phyloP scores from a whole-genome alignment of 306 rosid genomes.

The Carpinus viminea region DNA sequence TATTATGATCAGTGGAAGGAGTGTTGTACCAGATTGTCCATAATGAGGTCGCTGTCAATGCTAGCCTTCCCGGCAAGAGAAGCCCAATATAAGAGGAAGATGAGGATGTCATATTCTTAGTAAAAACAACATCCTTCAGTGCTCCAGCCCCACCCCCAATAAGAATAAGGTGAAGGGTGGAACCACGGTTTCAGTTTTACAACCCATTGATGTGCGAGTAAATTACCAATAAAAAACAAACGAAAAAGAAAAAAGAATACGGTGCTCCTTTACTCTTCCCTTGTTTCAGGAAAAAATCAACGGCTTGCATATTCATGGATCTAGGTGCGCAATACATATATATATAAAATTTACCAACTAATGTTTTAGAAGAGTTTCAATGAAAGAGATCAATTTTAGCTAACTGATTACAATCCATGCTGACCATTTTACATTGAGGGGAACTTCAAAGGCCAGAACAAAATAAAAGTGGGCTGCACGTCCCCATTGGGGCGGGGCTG shows the following conservation, averaged over 20 bases:
- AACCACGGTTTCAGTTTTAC: background rate
- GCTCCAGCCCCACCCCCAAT: background rate
- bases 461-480: background rate
- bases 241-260: background rate
- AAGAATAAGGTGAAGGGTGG: background rate
- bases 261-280: background rate
- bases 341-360: background rate
- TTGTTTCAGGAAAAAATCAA: background rate
- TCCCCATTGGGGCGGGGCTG: background rate
- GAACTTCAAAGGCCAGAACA: background rate
- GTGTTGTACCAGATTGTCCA: conserved; percentile 45
- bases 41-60: conserved; percentile 32
- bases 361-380: background rate
- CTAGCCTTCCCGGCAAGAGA: conserved; percentile 44
- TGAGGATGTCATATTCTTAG: conserved; percentile 6
- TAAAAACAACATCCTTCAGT: conserved; percentile 14
- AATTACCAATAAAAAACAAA: background rate
- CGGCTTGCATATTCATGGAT: background rate
- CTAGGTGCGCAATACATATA: background rate
- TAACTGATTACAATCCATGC: background rate
- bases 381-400: background rate
- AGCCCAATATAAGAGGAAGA: conserved; percentile 12
- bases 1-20: conserved; percentile 23
- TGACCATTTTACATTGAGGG: background rate
- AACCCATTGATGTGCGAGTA: background rate